Percentiles rank a stretch among this genome's conserved stretches.
These are phyloP conservation scores for Blastobotrys illinoisensis DNA, from an alignment of 1,139 yeast genomes.

Conservation along the genomic window DNA sequence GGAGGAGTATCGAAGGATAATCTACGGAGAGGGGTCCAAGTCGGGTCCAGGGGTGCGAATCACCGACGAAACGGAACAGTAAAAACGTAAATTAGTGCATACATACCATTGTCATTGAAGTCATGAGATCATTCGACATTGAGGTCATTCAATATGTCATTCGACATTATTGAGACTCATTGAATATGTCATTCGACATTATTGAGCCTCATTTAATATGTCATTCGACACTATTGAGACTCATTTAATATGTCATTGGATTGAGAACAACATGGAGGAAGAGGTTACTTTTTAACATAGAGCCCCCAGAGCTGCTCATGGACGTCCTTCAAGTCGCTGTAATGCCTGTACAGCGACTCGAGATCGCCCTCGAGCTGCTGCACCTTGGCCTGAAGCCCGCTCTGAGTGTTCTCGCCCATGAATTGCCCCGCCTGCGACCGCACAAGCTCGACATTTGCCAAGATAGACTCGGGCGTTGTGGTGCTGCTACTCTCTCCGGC, in stretches of 20 bases:
- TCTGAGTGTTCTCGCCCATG: constrained; percentile 16
- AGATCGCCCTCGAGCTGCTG: constrained; percentile 25
- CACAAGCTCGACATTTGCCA: constrained; percentile 12
- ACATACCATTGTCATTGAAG: not conserved
- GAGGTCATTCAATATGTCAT: too few relatives aligned
- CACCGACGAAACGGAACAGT: constrained; percentile 20
- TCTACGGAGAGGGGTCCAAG: constrained; percentile 15
- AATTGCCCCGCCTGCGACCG: constrained; percentile 15
- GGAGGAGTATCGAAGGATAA: constrained; percentile 18
- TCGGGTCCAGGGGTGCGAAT: constrained; percentile 18
- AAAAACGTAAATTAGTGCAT: not conserved
- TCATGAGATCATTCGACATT: not conserved
- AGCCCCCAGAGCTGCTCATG: constrained; percentile 28
- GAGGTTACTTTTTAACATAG: constrained; percentile 13
- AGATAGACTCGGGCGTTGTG: constrained; percentile 1
- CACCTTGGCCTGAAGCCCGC: constrained; percentile 21
- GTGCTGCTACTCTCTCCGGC: not conserved
- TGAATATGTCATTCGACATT: too few relatives aligned
- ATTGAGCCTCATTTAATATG: too few relatives aligned
- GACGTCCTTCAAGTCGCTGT: constrained; percentile 19
- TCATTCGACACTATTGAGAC: not conserved
- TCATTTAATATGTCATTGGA: too few relatives aligned
- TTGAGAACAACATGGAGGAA: not conserved
- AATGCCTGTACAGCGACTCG: constrained; percentile 18
- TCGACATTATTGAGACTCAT: not conserved